phyloP scores from a whole-genome alignment of 305 asterid genomes.

The Fraxinus sp. region DNA sequence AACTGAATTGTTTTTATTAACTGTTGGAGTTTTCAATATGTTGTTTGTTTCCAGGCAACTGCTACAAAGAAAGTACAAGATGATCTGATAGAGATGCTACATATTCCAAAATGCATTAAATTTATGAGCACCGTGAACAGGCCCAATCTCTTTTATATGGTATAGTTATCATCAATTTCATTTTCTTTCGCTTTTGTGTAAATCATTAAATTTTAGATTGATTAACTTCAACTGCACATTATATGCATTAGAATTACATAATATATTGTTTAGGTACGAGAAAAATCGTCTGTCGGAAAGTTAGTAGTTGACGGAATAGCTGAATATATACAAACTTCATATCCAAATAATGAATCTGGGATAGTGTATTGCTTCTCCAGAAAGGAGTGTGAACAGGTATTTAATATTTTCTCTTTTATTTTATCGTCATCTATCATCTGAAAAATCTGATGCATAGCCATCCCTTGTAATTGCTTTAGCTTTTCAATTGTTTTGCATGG shows the following conservation, averaged over 20 bases:
- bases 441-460: constrained; percentile 5
- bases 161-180: constrained; percentile 32
- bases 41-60: constrained; percentile 65
- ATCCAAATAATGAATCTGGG: constrained; percentile 90
- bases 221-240: constrained; percentile 13
- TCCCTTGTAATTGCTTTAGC: constrained; percentile 1
- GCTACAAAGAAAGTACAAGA: constrained; percentile 94
- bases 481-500: constrained; percentile 1
- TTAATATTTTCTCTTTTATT: constrained; percentile 16
- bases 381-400: constrained; percentile 95
- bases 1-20: background rate
- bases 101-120: constrained; percentile 67
- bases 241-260: constrained; percentile 18
- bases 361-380: constrained; percentile 96
- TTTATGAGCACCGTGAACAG: constrained; percentile 91
- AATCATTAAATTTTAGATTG: constrained; percentile 15
- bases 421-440: background rate
- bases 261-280: constrained; percentile 58
- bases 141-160: constrained; percentile 92
- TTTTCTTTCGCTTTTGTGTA: constrained; percentile 19
- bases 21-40: background rate
- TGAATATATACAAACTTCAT: constrained; percentile 68
- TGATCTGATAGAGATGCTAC: constrained; percentile 88
- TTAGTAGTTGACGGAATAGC: constrained; percentile 75
- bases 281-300: constrained; percentile 77